A percentile compares a stretch with the other conserved stretches of the same genome.
phyloP scores from a whole-genome alignment of 495 filamentous ascomycete genomes.

The Talaromyces ruber region DNA sequence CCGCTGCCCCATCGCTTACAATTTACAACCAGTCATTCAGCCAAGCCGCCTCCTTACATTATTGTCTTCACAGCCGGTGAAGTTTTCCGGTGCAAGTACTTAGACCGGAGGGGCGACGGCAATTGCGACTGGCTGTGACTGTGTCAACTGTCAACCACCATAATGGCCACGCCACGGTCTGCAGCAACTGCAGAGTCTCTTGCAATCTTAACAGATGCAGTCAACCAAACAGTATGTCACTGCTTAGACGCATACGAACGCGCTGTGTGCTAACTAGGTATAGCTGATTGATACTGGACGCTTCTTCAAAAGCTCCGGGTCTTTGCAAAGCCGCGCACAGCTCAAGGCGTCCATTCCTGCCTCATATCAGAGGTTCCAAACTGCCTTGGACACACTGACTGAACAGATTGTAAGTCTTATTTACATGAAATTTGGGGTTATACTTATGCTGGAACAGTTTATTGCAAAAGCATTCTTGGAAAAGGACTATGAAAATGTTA shows the following conservation, averaged over 20 bases:
- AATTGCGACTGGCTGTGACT: not conserved
- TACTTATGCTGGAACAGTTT: constrained; percentile 18
- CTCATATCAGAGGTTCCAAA: constrained; percentile 39
- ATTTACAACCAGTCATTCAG: not conserved
- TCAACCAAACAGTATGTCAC: constrained; percentile 36
- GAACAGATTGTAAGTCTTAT: constrained; percentile 39
- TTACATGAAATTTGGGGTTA: not conserved
- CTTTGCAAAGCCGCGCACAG: constrained; percentile 26
- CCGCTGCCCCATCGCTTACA: not conserved
- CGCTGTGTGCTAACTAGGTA: constrained; percentile 12
- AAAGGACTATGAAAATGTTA: constrained; percentile 34
- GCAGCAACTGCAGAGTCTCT: constrained; percentile 30
- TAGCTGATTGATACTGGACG: constrained; percentile 40
- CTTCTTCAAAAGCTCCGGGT: constrained; percentile 32
- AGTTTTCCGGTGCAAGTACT: not conserved
- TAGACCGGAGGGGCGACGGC: not conserved
- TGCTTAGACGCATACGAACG: constrained; percentile 3
- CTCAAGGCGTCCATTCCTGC: constrained; percentile 32
- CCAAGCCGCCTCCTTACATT: not conserved
- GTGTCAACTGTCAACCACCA: constrained; percentile 8
- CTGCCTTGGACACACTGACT: constrained; percentile 41
- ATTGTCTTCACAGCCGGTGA: not conserved
- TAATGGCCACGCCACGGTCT: not conserved
- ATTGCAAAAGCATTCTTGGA: constrained; percentile 39
- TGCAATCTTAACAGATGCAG: constrained; percentile 28